These are phyloP conservation scores for Trichoderma sp. DNA, from an alignment of 2,329 filamentous ascomycete species.

Conservation along the genomic window DNA sequence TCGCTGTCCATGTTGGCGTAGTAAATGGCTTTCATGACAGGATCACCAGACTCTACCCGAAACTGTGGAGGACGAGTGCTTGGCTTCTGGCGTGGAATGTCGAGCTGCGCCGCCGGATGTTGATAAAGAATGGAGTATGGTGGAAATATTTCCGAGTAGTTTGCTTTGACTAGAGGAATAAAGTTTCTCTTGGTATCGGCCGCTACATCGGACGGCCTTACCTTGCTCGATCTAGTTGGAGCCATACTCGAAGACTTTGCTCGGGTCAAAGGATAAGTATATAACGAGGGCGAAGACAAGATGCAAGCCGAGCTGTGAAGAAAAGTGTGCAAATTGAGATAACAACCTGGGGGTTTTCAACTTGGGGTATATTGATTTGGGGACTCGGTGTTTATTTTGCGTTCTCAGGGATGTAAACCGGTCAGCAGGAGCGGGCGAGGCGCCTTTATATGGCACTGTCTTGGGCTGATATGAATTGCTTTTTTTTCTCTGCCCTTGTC, in stretches of 20 bases:
- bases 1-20: constrained; percentile 53
- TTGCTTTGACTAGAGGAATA: constrained; percentile 65
- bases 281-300: not conserved
- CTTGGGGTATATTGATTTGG: not conserved
- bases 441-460: constrained; percentile 25
- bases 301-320: not conserved
- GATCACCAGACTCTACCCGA: constrained; percentile 59
- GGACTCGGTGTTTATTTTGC: constrained; percentile 4
- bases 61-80: constrained; percentile 51
- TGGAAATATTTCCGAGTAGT: constrained; percentile 59
- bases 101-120: constrained; percentile 53
- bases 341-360: not conserved
- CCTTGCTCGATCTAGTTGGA: constrained; percentile 39
- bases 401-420: constrained; percentile 14
- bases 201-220: constrained; percentile 64
- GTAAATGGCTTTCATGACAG: constrained; percentile 62
- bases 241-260: constrained; percentile 37
- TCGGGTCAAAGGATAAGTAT: not conserved
- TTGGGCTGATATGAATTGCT: constrained; percentile 18
- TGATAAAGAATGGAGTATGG: constrained; percentile 63
- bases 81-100: constrained; percentile 42
- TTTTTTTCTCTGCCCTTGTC: not conserved
- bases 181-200: constrained; percentile 72
- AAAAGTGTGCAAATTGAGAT: not conserved
- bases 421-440: constrained; percentile 19